These are phyloP conservation scores for Debaryomyces singareniensis DNA, from an alignment of 1,139 yeast genomes.

Conservation along the genomic window DNA sequence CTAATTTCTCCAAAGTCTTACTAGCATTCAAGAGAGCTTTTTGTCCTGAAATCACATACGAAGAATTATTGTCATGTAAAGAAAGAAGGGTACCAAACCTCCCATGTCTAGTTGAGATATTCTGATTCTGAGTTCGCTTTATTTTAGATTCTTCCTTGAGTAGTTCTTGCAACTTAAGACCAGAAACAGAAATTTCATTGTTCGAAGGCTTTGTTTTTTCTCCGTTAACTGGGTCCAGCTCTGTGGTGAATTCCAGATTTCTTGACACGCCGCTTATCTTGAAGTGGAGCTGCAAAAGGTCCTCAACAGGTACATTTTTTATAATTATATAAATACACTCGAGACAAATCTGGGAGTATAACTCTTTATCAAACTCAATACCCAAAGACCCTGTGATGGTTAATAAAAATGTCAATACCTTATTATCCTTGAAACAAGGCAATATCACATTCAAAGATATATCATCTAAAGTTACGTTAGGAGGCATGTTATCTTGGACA, in stretches of 20 bases:
- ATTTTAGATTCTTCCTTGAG: slow-evolving; percentile 53
- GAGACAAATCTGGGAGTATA: slow-evolving; percentile 57
- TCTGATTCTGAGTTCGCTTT: slow-evolving; percentile 43
- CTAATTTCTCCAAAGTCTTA: slow-evolving; percentile 50
- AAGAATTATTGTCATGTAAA: slow-evolving; percentile 51
- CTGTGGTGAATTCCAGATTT: slow-evolving; percentile 5
- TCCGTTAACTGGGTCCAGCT: too few species aligned
- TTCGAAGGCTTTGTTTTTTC: slow-evolving; percentile 5
- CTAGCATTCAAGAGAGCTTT: slow-evolving; percentile 48
- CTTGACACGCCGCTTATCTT: slow-evolving; percentile 2
- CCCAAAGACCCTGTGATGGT: slow-evolving; percentile 65
- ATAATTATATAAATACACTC: slow-evolving; percentile 66
- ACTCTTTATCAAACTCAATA: slow-evolving; percentile 52
- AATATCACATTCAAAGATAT: slow-evolving; percentile 59
- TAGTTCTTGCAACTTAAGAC: slow-evolving; percentile 43
- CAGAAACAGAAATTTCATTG: not conserved
- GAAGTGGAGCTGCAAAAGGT: slow-evolving; percentile 6
- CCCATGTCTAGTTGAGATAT: slow-evolving; percentile 72
- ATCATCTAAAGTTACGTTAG: slow-evolving; percentile 54
- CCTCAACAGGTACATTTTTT: slow-evolving; percentile 45
- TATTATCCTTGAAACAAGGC: slow-evolving; percentile 52
- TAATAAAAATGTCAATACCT: slow-evolving; percentile 64
- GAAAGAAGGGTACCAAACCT: slow-evolving; percentile 85
- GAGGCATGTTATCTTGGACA: slow-evolving; percentile 46
- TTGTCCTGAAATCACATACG: slow-evolving; percentile 71